Evolutionary conservation across 306 rosid genomes (phyloP).

Genomic region (Cucurbita pepo): DNA sequence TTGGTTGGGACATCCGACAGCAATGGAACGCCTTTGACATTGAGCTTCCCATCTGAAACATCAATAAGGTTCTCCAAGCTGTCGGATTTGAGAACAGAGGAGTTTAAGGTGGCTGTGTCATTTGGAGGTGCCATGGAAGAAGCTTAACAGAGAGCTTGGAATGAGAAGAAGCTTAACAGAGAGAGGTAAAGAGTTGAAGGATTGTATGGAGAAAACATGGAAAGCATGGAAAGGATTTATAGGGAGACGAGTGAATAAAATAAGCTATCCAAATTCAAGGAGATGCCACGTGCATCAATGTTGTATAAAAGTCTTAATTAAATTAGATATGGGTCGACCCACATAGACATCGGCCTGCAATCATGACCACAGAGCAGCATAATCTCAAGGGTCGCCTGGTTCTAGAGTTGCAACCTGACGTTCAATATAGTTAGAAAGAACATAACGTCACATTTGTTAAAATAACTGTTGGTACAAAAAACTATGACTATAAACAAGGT

Average conservation of each 20-base stretch:
- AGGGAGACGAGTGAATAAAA: background rate
- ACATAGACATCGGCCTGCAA: too few relatives aligned
- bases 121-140: slow-evolving; percentile 51
- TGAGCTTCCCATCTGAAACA: slow-evolving; percentile 33
- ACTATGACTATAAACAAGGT: too few relatives aligned
- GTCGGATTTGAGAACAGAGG: background rate
- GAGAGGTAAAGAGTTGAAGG: background rate
- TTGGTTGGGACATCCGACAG: slow-evolving; percentile 50
- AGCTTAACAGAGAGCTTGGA: background rate
- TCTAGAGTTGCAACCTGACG: too few relatives aligned
- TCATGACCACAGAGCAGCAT: too few relatives aligned
- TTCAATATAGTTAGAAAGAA: too few relatives aligned
- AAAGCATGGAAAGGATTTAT: background rate
- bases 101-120: slow-evolving; percentile 14
- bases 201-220: background rate
- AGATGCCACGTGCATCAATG: background rate
- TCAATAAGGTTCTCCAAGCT: slow-evolving; percentile 19
- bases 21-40: slow-evolving; percentile 34
- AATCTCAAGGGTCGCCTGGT: too few relatives aligned
- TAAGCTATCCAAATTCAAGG: background rate
- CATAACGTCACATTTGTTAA: too few relatives aligned
- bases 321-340: background rate
- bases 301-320: background rate
- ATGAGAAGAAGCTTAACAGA: background rate
- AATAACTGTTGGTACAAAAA: too few relatives aligned